Percentiles rank a stretch among this genome's conserved stretches.
Evolutionary conservation across 495 filamentous ascomycete species (phyloP).

Genomic region (Glonium stellatum): DNA sequence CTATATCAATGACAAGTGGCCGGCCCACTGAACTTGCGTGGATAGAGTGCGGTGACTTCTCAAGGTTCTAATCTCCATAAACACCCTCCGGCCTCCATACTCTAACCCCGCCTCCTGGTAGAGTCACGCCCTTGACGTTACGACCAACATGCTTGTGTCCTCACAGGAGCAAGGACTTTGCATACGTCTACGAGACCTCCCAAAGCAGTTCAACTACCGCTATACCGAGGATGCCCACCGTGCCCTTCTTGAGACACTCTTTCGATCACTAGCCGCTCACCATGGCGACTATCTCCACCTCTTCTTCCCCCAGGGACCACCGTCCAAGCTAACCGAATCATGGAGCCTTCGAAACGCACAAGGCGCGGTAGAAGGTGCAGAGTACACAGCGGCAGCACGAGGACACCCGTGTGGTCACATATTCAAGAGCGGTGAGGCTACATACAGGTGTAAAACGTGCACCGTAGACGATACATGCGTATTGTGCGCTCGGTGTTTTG

Average conservation of each 20-base stretch:
- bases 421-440: conserved; percentile 83
- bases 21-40: neutral
- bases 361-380: conserved; percentile 85
- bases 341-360: conserved; percentile 81
- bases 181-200: conserved; percentile 62
- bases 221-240: conserved; percentile 63
- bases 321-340: conserved; percentile 41
- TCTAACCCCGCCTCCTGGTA: conserved; percentile 1
- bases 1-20: conserved; percentile 1
- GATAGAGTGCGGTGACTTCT: neutral
- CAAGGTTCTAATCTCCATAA: neutral
- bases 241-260: conserved; percentile 69
- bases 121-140: neutral
- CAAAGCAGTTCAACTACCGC: conserved; percentile 58
- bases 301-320: conserved; percentile 73
- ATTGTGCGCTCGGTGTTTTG: conserved; percentile 62
- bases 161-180: conserved; percentile 76
- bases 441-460: conserved; percentile 90
- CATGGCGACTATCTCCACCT: conserved; percentile 62
- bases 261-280: conserved; percentile 73
- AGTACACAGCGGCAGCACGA: conserved; percentile 86
- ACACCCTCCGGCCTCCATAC: conserved; percentile 7
- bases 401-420: conserved; percentile 98
- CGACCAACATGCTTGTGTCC: conserved; percentile 42
- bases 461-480: conserved; percentile 58